Evolutionary conservation across 805 yeast genomes (phyloP).

Genomic region (Torulaspora maleeae): DNA sequence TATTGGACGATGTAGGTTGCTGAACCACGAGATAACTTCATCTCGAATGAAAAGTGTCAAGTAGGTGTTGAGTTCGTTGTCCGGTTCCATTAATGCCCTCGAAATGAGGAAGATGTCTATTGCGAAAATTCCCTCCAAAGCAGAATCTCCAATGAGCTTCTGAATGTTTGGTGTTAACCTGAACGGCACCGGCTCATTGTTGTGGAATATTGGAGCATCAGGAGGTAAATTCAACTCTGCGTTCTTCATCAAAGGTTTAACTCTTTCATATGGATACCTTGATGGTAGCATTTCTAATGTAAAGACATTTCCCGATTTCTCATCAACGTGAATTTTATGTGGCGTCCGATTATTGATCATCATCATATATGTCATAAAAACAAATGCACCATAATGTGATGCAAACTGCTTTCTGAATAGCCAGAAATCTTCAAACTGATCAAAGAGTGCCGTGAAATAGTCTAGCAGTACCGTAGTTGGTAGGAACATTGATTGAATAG

Average conservation of each 20-base stretch:
- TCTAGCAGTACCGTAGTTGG: conserved; percentile 80
- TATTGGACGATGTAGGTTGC: conserved; percentile 76
- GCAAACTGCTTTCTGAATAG: conserved; percentile 91
- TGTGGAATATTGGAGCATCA: conserved; percentile 76
- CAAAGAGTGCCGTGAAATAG: conserved; percentile 64
- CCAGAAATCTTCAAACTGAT: conserved; percentile 93
- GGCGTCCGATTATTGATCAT: conserved; percentile 91
- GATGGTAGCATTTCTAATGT: conserved; percentile 95
- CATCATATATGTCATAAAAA: conserved; percentile 91
- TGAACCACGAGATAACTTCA: conserved; percentile 91
- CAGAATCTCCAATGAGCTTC: conserved; percentile 88
- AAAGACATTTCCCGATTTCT: conserved; percentile 82
- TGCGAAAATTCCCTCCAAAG: conserved; percentile 85
- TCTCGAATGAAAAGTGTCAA: conserved; percentile 93
- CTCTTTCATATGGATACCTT: conserved; percentile 51
- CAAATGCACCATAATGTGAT: conserved; percentile 88
- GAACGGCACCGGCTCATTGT: conserved; percentile 92
- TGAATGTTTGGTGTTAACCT: conserved; percentile 95
- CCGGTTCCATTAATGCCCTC: conserved; percentile 84
- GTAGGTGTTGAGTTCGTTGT: conserved; percentile 85
- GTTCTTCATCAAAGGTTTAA: conserved; percentile 38
- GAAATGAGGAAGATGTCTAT: conserved; percentile 82
- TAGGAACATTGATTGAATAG: conserved; percentile 81
- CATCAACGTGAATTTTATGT: conserved; percentile 80
- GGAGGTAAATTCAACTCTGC: conserved; percentile 37